Evolutionary conservation across 208 protist species (phyloP).

Genomic region (Vickermania spadyakhi): DNA sequence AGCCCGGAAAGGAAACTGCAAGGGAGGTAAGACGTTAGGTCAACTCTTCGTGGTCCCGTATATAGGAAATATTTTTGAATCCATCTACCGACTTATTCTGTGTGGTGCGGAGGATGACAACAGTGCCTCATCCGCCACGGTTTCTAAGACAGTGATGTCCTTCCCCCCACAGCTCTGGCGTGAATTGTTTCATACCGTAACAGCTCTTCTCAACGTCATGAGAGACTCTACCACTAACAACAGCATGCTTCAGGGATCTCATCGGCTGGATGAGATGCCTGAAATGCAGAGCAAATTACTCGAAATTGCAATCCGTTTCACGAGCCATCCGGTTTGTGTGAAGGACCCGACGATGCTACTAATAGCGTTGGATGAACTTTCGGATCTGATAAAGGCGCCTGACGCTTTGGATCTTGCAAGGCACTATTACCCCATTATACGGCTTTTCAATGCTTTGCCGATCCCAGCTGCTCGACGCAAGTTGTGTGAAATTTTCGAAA

Average conservation of each 20-base stretch:
- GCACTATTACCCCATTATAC: conserved; percentile 61
- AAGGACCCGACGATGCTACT: conserved; percentile 40
- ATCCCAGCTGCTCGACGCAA: conserved; percentile 53
- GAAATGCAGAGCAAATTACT: conserved; percentile 57
- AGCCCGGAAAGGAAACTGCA: too few relatives aligned
- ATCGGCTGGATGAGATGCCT: conserved; percentile 1
- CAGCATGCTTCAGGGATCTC: not conserved
- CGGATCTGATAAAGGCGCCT: conserved; percentile 14
- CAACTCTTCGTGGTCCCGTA: conserved; percentile 42
- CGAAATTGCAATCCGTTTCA: conserved; percentile 75
- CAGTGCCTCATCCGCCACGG: not conserved
- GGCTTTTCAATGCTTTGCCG: conserved; percentile 71
- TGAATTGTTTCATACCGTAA: conserved; percentile 75
- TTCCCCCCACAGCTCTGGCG: conserved; percentile 80
- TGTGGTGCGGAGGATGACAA: conserved; percentile 9
- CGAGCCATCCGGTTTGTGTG: conserved; percentile 65
- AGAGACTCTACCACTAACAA: conserved; percentile 1
- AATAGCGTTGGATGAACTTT: conserved; percentile 25
- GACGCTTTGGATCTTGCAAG: conserved; percentile 11
- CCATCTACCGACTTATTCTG: conserved; percentile 62
- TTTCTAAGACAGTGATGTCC: conserved; percentile 27
- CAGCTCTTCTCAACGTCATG: conserved; percentile 35
- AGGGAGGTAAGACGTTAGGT: conserved; percentile 54
- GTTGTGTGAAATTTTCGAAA: conserved; percentile 36
- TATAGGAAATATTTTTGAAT: conserved; percentile 46